A percentile compares a stretch with the other conserved stretches of the same genome.
phyloP scores from a whole-genome alignment of 208 protist genomes.

The Tritrichomonas musculus region DNA sequence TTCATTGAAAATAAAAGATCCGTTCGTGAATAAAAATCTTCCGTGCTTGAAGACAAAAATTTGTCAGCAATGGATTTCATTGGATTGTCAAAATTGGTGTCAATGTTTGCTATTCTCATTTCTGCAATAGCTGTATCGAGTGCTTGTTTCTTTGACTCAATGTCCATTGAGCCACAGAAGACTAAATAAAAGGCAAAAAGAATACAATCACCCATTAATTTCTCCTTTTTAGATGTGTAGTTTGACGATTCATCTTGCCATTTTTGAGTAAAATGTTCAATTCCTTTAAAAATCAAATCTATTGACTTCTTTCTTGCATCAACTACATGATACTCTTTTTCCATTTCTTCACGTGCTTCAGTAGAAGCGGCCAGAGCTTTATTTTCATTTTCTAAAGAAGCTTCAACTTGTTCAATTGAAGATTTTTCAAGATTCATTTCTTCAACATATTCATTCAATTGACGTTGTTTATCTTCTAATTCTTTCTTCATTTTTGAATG shows the following conservation, averaged over 20 bases:
- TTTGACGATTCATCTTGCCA: neutral
- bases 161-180: neutral
- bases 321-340: neutral
- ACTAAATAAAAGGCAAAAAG: neutral
- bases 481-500: neutral
- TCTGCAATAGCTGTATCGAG: neutral
- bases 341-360: neutral
- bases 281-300: neutral
- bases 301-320: neutral
- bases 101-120: neutral
- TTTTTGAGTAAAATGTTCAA: neutral
- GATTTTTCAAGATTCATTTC: slow-evolving; percentile 9
- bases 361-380: neutral
- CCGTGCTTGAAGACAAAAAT: neutral
- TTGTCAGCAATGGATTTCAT: neutral
- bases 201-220: neutral
- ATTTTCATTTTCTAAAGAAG: neutral
- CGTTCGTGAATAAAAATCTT: neutral
- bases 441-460: neutral
- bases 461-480: neutral
- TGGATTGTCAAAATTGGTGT: neutral
- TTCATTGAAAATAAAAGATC: neutral
- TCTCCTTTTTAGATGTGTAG: neutral
- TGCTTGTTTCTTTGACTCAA: neutral
- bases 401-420: slow-evolving; percentile 20